Conservation (phyloP, 768 basidiomycete genomes). For the Tulasnella sp. region DNA sequence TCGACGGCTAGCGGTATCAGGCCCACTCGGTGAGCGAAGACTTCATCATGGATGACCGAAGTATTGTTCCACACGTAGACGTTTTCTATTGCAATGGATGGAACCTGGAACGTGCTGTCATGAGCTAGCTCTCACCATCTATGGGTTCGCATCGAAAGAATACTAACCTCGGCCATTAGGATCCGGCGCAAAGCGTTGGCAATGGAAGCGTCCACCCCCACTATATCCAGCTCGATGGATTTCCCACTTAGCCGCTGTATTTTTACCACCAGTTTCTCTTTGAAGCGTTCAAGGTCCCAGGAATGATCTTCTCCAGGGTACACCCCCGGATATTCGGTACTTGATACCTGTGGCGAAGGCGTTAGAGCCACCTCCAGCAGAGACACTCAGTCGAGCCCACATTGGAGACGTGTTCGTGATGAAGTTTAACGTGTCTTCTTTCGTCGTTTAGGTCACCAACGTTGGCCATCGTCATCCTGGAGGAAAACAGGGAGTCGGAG, state of each 20-base stretch:
- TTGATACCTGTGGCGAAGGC: conserved; percentile 57
- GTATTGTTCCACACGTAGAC: conserved; percentile 96
- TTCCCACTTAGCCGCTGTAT: conserved; percentile 76
- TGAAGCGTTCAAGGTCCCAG: conserved; percentile 75
- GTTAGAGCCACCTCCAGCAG: neutral
- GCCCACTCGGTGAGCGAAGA: conserved; percentile 87
- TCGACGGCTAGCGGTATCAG: conserved; percentile 86
- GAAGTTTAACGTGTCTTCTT: conserved; percentile 60
- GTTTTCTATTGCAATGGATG: conserved; percentile 83
- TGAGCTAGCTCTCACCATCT: neutral
- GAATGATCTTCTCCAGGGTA: conserved; percentile 78
- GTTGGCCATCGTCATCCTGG: neutral
- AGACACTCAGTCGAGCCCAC: conserved; percentile 28
- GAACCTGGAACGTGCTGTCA: conserved; percentile 55
- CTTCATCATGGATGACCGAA: conserved; percentile 87
- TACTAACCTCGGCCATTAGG: conserved; percentile 83
- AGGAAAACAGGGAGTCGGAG: neutral
- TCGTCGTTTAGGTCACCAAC: conserved; percentile 38
- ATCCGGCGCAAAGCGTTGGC: conserved; percentile 93
- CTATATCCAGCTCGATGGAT: conserved; percentile 89
- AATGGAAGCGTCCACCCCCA: conserved; percentile 93
- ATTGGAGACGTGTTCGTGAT: conserved; percentile 62
- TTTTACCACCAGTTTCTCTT: conserved; percentile 67
- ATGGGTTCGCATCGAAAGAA: neutral
- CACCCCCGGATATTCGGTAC: conserved; percentile 87